Evolutionary conservation across 2,329 filamentous ascomycete species (phyloP), one percentile per base, ranked within the genome.

Genomic region (Beauveria medogensis): DNA sequence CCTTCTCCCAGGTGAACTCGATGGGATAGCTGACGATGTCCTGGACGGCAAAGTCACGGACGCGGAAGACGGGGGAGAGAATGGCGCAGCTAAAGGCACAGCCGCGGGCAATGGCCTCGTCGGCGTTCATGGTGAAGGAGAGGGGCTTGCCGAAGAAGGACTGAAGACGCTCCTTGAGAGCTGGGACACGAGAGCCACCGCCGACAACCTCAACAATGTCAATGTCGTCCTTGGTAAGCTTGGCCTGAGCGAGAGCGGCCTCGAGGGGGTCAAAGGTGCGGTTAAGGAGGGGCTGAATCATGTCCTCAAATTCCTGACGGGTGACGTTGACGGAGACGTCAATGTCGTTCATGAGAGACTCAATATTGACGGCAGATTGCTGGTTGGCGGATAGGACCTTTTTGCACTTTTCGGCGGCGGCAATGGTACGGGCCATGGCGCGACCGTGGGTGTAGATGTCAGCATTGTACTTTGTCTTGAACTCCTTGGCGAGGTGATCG

Each of bases 1-100:
- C 95, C 82, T 97, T 96, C 82, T 99, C 94, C 94, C 94, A 99
- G 58, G 88, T 90, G 76, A 99, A 99, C 74, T 99, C 93, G 74
- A 99, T 96, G 54, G 94, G 94, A 80, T 97, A 99, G 81, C 88
- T 91, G 78, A 96, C 91, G 70, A 97, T 93, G 76, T 99, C 94
- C 82, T 97, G 92, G 63, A 97, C 89, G 68, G 92, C 86, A 77
- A 99, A 99, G 80, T 99, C 94, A 71, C 94, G 92, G 72, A 99
- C 94, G 74, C 93, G 92, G 89, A 99, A 97, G 67, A 96, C 90
- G 51, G 94, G 94, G 0, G 94, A 97, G 60, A 97, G 86, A 68
- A 97, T 97, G 70, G 94, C 94, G 75, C 94, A 97, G 84, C 89
- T 92, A 80, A 99, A 99, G 63, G 94, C 92, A 74, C 91, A 96